These are phyloP conservation scores for Cytidiella melzeri DNA, from an alignment of 768 basidiomycete genomes.

Conservation along the genomic window DNA sequence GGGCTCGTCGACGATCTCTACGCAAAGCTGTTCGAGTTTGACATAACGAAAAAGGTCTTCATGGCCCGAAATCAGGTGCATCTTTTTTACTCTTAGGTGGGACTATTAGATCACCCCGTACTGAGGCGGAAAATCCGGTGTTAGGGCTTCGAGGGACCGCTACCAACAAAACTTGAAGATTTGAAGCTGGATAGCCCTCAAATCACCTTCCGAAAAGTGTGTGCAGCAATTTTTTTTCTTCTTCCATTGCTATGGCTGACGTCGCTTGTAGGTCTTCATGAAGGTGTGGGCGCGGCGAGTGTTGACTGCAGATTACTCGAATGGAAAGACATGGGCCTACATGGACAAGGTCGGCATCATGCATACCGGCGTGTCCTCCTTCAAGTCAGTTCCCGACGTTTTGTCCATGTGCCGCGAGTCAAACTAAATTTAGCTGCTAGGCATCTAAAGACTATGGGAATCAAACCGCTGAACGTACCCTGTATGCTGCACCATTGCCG, in stretches of 20 bases:
- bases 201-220: slow-evolving; percentile 39
- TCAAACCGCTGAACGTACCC: slow-evolving; percentile 27
- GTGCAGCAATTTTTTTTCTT: slow-evolving; percentile 16
- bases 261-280: slow-evolving; percentile 26
- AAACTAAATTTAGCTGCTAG: too few relatives aligned
- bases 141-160: slow-evolving; percentile 35
- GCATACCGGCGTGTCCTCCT: slow-evolving; percentile 41
- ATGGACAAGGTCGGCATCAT: slow-evolving; percentile 42
- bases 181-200: slow-evolving; percentile 38
- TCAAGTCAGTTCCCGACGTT: slow-evolving; percentile 23
- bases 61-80: slow-evolving; percentile 27
- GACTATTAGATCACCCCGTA: not conserved
- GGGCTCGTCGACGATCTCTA: slow-evolving; percentile 40
- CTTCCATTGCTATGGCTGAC: slow-evolving; percentile 5
- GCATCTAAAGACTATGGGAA: slow-evolving; percentile 30
- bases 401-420: too few relatives aligned
- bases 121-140: not conserved
- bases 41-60: slow-evolving; percentile 36
- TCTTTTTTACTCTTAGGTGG: not conserved
- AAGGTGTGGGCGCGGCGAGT: slow-evolving; percentile 29
- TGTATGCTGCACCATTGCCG: slow-evolving; percentile 18
- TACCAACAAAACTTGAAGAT: slow-evolving; percentile 34
- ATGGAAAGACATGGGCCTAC: slow-evolving; percentile 38
- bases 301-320: slow-evolving; percentile 39
- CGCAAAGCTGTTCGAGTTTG: slow-evolving; percentile 39